Base-by-base conservation (phyloP, 2,329 filamentous ascomycete genomes). In the Fusarium fujikuroi region DNA sequence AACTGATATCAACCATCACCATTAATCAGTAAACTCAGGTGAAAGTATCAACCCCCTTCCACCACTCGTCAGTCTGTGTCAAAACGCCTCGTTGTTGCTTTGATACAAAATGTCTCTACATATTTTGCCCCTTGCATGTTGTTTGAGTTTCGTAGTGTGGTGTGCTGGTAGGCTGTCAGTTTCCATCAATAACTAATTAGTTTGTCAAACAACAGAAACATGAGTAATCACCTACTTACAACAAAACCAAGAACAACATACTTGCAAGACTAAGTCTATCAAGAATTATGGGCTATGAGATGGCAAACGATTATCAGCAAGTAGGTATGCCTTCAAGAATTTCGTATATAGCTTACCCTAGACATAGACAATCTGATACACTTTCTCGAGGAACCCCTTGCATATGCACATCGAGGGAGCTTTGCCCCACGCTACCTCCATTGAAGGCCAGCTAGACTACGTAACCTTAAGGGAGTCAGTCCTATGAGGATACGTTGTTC, bases 121-220 rank as follows among this genome's bases (percentile, higher is more conserved):
- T 18, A 23, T 11, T 12, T 6, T 40, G 28, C 32, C 66, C 66
- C 66, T 70, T 69, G 52, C 66, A 65, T 70, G n/a, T 25, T 44
- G 34, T n/a, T 60, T 43, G n/a, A 23, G 44, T 60, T 32, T 21
- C 21, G 12, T 52, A 23, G n/a, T 19, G 49, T 25, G 14, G 18
- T 34, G 15, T 8, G 16, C n/a, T 36, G n/a, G 12, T 36, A n/a
- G 47, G n/a, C 15, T 36, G 30, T 25, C 9, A 23, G 49, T 52
- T 52, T 36, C n/a, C 15, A 21, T 36, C 16, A 52, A 23, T 11
- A 34, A 15, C n/a, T 32, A 34, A 34, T 23, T 52, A 23, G 12
- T 8, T 10, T 19, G 30, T 36, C 9, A 25, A 36, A 36, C 30
- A 47, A 21, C 12, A 57, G 21, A 19, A 34, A 50, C 30, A 23